These are phyloP conservation scores for Coelastrella sp. DNA, from an alignment of 139 green algal species.

Conservation along the genomic window DNA sequence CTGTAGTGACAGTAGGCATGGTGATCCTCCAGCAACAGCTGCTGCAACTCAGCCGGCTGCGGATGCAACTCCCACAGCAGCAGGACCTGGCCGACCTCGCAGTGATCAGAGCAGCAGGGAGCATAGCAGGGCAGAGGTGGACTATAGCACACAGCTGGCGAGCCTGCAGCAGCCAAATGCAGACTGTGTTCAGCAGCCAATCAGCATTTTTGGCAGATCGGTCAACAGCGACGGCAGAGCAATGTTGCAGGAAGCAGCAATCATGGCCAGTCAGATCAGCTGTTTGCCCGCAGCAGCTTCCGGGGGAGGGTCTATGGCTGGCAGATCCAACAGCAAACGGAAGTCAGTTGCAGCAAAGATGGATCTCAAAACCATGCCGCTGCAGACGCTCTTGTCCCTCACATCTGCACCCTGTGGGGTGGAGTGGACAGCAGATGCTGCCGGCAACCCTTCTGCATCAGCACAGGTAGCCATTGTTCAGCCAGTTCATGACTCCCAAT, in stretches of 20 bases:
- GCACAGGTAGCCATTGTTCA: not conserved
- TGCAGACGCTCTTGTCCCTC: conserved; percentile 27
- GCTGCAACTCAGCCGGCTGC: not conserved
- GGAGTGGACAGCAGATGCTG: conserved; percentile 29
- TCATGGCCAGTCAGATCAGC: not conserved
- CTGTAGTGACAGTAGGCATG: not conserved
- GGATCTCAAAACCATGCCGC: conserved; percentile 10
- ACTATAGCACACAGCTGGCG: too few species aligned
- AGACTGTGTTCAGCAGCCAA: not conserved
- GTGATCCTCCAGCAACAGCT: not conserved
- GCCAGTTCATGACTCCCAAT: not conserved
- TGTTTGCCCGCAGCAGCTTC: not conserved
- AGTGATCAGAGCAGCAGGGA: not conserved
- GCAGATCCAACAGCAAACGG: conserved; percentile 17
- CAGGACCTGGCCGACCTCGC: not conserved
- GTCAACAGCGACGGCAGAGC: not conserved
- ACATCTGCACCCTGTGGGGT: conserved; percentile 11
- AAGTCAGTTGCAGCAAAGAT: conserved; percentile 24
- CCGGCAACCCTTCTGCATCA: not conserved
- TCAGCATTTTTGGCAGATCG: too few species aligned
- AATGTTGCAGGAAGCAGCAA: too few species aligned
- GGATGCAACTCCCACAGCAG: not conserved
- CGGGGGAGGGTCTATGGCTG: not conserved
- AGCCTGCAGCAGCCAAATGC: too few species aligned
- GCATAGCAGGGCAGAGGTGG: too few species aligned